Base-by-base conservation (phyloP, 108 stramenopile species). In the Stephanodiscus minutulus region DNA sequence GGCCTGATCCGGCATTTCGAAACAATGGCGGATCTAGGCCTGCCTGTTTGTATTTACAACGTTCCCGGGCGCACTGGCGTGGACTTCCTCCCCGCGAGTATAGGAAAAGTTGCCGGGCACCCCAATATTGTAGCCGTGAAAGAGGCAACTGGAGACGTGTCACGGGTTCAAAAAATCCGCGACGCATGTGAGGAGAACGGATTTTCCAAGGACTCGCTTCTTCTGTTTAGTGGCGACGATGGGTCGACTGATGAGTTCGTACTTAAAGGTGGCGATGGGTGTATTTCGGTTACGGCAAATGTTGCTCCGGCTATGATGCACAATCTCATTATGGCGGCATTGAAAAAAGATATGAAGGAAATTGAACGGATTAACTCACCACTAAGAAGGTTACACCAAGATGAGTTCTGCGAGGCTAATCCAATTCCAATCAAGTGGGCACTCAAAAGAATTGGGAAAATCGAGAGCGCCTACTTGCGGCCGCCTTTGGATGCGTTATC, bases 1-100 rank as follows among this genome's bases (percentile, higher is more conserved):
- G 90, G 85, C 15, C 78, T 91, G 35, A 78, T 89, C 28, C 55
- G 73, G 50, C 89, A 91, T 66, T 88, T 87, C 76, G 73, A 61
- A 46, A 54, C 64, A 27, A 70, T 91, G 50, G 90, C 90, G 61
- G 89, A 87, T 52, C 69, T 78, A 49, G 87, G 83, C 29, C 54
- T 91, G 64, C 92, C 92, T 17, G 74, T 91, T 53, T 72, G 89
- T 22, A 86, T 93, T 55, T 93, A 93, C 86, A 93, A 93, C 72
- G 87, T 91, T n/a, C 88, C 88, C 12, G 85, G 86, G 25, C 63
- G 88, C 10, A 82, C 85, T 13, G 82, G 82, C 21, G 70, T 77
- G 15, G 79, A 79, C 64, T 76, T 88, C 58, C 44, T 72, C 41
- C 86, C 90, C 13, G 83, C 75, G 27, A 85, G 85, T 31, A 74